Evolutionary conservation across 2,329 filamentous ascomycete genomes (phyloP), one percentile per base, ranked within the genome.

Genomic region (Paracamarosporium sp.): DNA sequence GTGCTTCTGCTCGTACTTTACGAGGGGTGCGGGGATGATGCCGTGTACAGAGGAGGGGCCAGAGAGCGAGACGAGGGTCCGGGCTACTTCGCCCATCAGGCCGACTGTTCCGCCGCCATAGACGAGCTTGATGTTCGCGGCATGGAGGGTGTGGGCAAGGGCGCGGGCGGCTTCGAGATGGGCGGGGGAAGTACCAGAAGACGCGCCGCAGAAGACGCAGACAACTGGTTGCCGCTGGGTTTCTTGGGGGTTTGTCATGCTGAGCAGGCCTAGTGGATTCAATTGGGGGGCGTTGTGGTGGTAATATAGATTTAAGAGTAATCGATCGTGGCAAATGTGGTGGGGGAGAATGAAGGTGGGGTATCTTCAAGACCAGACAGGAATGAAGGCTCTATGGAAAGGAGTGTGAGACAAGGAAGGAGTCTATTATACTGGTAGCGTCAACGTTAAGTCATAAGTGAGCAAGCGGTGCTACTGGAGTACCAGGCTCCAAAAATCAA

Each of bases 91-190:
- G 72, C 95, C 95, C 95, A 99, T 99, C 44, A 99, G 85, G 9
- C 95, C 95, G 35, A 92, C 88, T 2, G 94, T 98, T 71, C 95
- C 95, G 66, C 95, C 95, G 66, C 95, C 95, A 78, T 98, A 99
- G 63, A 98, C 93, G 41, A 99, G 87, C 9, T 86, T 85, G 69
- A 96, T 92, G 75, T 91, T 88, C 71, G 90, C 85, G 50, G 85
- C 83, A 73, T 93, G 90, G 80, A 98, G 90, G 63, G 84, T 82
- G 31, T 81, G 81, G 53, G 90, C 94, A 13, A 98, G 87, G 28
- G 86, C 79, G 36, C 89, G 89, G 2, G 95, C 95, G 7, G 92
- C 88, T 74, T 88, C 87, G 69, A 96, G 79, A 77, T 97, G 92
- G 4, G 83, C 84, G 13, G 91, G 88, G 61, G 86, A 89, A 50